Conservation (phyloP, 148 eudicot genomes). For the Talinum fruticosum region DNA sequence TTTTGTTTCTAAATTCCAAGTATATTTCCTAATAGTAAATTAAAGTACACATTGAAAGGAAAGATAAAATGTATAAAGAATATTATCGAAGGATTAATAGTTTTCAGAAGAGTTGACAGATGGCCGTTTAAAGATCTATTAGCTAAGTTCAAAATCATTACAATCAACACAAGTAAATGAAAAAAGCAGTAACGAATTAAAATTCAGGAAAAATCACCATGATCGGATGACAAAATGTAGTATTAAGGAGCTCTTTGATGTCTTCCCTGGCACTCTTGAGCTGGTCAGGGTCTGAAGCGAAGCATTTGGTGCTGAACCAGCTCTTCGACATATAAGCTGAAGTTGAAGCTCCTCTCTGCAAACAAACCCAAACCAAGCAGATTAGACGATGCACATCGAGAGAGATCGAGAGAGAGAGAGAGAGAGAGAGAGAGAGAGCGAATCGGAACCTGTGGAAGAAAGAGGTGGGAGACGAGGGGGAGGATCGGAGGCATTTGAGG, state of each 20-base stretch:
- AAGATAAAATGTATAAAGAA: neutral
- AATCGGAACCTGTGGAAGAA: conserved; percentile 27
- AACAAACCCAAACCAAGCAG: neutral
- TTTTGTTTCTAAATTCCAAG: neutral
- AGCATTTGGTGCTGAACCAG: conserved; percentile 43
- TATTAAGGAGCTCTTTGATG: conserved; percentile 51
- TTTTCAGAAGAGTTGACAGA: neutral
- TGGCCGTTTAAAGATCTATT: neutral
- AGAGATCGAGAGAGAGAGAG: neutral
- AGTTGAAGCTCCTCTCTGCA: conserved; percentile 24
- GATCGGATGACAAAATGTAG: conserved; percentile 66
- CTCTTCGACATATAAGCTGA: conserved; percentile 22
- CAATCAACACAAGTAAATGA: neutral
- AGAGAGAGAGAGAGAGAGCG: neutral
- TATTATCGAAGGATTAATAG: neutral
- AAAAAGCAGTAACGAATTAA: neutral
- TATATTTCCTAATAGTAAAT: neutral
- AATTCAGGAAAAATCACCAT: conserved; percentile 33
- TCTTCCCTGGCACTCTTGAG: conserved; percentile 64
- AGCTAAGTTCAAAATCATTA: neutral
- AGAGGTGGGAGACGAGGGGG: conserved; percentile 29
- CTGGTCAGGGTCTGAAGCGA: conserved; percentile 55
- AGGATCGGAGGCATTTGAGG: conserved; percentile 34
- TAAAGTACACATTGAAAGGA: neutral
- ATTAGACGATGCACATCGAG: neutral